phyloP scores from a whole-genome alignment of 176 grass and related monocot species.

The Dactylis glomerata region DNA sequence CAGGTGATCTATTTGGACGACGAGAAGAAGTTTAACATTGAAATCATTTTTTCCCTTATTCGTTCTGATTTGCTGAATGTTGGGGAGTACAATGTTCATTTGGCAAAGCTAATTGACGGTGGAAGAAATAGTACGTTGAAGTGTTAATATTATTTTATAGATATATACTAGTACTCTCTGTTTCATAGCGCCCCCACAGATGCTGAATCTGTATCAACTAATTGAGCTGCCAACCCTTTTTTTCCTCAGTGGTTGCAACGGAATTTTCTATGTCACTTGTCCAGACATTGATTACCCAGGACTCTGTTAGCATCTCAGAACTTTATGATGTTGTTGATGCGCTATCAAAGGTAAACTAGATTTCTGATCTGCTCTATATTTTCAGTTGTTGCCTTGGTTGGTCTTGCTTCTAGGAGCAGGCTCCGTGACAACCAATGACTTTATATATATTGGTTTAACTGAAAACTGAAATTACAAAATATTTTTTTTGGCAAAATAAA shows the following conservation, averaged over 20 bases:
- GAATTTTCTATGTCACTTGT: constrained; percentile 72
- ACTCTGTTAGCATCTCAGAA: constrained; percentile 59
- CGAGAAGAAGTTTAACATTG: constrained; percentile 79
- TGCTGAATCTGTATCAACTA: background rate
- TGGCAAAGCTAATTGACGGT: constrained; percentile 80
- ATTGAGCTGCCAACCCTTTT: background rate
- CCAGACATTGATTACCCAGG: constrained; percentile 73
- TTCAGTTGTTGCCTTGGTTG: constrained; percentile 7
- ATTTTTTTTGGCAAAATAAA: background rate
- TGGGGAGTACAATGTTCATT: constrained; percentile 79
- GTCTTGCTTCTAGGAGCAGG: background rate
- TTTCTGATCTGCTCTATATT: background rate
- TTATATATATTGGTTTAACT: background rate
- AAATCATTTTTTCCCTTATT: constrained; percentile 68
- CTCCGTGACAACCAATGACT: background rate
- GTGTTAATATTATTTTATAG: background rate
- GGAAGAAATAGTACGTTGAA: constrained; percentile 79
- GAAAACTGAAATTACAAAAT: background rate
- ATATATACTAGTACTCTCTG: background rate
- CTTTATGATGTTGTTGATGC: constrained; percentile 64
- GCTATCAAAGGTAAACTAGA: constrained; percentile 53
- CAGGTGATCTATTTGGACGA: constrained; percentile 84
- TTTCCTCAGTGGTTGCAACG: constrained; percentile 51
- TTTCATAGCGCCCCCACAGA: background rate
- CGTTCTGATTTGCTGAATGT: constrained; percentile 79